These are phyloP conservation scores for Aspergillus tanneri DNA, from an alignment of 2,329 filamentous ascomycete species.

Conservation along the genomic window DNA sequence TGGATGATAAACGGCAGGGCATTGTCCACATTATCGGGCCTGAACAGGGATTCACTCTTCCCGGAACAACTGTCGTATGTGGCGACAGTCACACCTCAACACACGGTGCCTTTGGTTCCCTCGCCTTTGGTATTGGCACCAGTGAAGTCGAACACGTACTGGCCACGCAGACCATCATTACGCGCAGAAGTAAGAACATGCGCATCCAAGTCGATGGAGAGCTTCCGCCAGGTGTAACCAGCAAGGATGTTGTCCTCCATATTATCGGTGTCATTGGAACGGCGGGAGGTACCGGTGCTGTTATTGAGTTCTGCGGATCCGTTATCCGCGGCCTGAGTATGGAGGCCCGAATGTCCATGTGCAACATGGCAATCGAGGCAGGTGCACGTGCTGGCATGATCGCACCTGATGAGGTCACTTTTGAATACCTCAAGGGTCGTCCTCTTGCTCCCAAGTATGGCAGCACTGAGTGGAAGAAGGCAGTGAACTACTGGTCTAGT, in stretches of 20 bases:
- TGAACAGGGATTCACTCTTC: conserved; percentile 97
- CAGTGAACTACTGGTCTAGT: conserved; percentile 81
- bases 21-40: conserved; percentile 98
- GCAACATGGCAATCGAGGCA: conserved; percentile 98
- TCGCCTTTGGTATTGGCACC: conserved; percentile 96
- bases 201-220: conserved; percentile 91
- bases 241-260: conserved; percentile 92
- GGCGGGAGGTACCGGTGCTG: conserved; percentile 87
- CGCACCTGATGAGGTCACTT: conserved; percentile 88
- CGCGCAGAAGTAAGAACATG: conserved; percentile 98
- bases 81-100: conserved; percentile 98
- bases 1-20: conserved; percentile 93
- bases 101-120: conserved; percentile 90
- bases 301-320: conserved; percentile 97
- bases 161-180: conserved; percentile 92
- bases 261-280: conserved; percentile 93
- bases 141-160: conserved; percentile 98
- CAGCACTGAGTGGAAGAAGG: conserved; percentile 86
- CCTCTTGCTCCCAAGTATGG: conserved; percentile 83
- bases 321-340: conserved; percentile 87
- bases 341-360: conserved; percentile 98
- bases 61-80: conserved; percentile 93
- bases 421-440: conserved; percentile 89
- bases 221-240: conserved; percentile 85
- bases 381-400: conserved; percentile 96